A percentile compares a stretch with the other conserved stretches of the same genome.
Conservation (phyloP, 495 filamentous ascomycete species). For the Pseudevernia furfuracea region DNA sequence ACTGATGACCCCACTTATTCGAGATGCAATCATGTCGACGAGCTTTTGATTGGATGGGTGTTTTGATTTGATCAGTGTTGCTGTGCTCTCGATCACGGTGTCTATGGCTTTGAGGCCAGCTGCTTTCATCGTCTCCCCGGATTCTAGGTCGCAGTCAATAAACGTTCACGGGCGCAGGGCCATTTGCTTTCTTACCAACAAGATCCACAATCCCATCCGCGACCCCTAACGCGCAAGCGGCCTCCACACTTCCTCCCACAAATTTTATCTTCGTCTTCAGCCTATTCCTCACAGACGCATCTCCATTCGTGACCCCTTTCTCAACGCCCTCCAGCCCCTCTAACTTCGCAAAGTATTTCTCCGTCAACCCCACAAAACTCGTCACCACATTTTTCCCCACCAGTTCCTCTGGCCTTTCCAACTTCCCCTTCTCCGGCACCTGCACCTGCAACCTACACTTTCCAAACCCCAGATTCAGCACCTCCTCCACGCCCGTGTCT, state of each 20-base stretch:
- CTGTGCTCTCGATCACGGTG: conserved; percentile 78
- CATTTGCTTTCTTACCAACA: conserved; percentile 58
- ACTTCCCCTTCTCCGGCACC: conserved; percentile 76
- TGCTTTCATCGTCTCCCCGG: conserved; percentile 95
- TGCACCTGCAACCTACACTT: conserved; percentile 90
- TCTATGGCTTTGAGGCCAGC: conserved; percentile 95
- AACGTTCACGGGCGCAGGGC: background rate
- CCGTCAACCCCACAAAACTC: conserved; percentile 79
- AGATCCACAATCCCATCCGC: conserved; percentile 97
- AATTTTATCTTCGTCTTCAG: conserved; percentile 80
- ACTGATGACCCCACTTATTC: conserved; percentile 90
- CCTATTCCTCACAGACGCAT: conserved; percentile 38
- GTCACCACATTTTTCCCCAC: conserved; percentile 93
- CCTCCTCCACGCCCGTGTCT: conserved; percentile 64
- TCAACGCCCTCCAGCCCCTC: conserved; percentile 40
- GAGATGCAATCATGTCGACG: conserved; percentile 69
- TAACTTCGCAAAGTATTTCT: conserved; percentile 70
- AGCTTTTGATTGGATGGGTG: conserved; percentile 63
- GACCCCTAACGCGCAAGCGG: conserved; percentile 89
- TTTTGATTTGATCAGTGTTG: conserved; percentile 87
- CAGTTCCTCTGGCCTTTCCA: conserved; percentile 61
- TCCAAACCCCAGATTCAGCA: conserved; percentile 87
- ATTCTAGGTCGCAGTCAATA: conserved; percentile 51
- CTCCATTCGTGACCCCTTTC: conserved; percentile 24
- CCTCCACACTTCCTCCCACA: conserved; percentile 91